Evolutionary conservation across 768 basidiomycete genomes (phyloP), one percentile per base, ranked within the genome.

Genomic region (Collybiopsis luxurians): DNA sequence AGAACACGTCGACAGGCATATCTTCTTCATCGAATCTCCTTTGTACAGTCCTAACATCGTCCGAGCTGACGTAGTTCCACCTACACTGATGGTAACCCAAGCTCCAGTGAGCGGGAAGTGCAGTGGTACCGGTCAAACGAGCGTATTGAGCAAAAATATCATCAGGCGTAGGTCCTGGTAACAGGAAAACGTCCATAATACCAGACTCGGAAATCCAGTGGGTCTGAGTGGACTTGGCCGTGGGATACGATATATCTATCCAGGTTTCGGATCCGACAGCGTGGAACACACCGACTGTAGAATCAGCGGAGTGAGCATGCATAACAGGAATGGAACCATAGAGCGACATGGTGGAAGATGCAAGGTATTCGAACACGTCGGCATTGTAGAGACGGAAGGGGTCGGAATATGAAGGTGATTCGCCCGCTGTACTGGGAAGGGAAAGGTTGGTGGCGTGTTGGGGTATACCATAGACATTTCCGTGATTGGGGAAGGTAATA

Each of bases 131-230:
- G 0, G 95, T 97, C 53, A 98, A 79, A 19, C 76, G 72, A 0
- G 92, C 79, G 67, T 96, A 98, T 68, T 98, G 93, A 45, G 76
- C 79, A 71, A 98, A 95, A 30, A 98, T 77, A 2, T 90, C 86
- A 7, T 80, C 74, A 10, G 93, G 86, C 0, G 87, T 86, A 1
- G 96, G 95, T 5, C 97, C 97, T 3, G 97, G 94, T 55, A 98
- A 83, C 63, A 99, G 77, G 75, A 98, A 92, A 10, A 97, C 69
- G 69, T 99, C 96, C 52, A 99, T 80, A 59, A 98, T 95, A 43
- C 97, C 97, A 3, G 93, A 94, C 71, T 99, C 97, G 6, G 95
- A 94, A 60, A 98, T 86, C 97, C 96, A 99, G 68, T 98, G 97
- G 0, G 96, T 95, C 61, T 88, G 79, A 0, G 91, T 90, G 7